Evolutionary conservation across 192 early-diverging fungal genomes (phyloP), one percentile per base, ranked within the genome.

Genomic region (Backusella tuberculispora): DNA sequence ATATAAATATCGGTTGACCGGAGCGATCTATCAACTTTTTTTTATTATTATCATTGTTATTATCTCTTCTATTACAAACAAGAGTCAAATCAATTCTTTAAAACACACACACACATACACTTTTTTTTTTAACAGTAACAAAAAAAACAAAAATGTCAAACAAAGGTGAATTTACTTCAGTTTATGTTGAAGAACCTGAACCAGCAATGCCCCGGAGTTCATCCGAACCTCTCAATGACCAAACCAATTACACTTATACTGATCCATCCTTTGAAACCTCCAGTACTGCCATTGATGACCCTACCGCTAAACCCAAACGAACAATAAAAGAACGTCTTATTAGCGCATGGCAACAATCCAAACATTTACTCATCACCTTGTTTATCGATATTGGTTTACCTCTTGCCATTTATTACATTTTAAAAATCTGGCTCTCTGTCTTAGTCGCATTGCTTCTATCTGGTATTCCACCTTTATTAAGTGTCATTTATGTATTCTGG

Each of bases 391-490:
- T 81, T 19, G 80, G 60, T 13, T 14, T 81, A 42, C 80, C 80
- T 15, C 34, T 81, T 9, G 67, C 60, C 2, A 53, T 77, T 1
- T 84, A 78, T 24, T 84, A 74, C 71, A 63, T 72, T 1, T 69
- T 85, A 19, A 79, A 77, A 46, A 74, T 45, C 4, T 67, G 75
- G 45, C 72, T 76, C 0, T 42, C 66, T 14, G 10, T 69, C 34
- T 6, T 85, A 24, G 66, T 71, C 15, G 84, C 84, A 1, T 65
- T 85, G 48, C 6, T 83, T 15, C 64, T 85, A 34, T 85, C 84
- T 42, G 78, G 84, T 69, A 66, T 83, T 38, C 84, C 84, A 47
- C 81, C 84, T 19, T 40, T 78, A 6, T 29, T 85, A 17, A 37
- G 34, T n/a, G 74, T 78, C 34, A 63, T 83, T 15, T 9, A 45